A percentile compares a stretch with the other conserved stretches of the same genome.
phyloP scores from a whole-genome alignment of 805 yeast species.

The Saccharomycopsis sp. region DNA sequence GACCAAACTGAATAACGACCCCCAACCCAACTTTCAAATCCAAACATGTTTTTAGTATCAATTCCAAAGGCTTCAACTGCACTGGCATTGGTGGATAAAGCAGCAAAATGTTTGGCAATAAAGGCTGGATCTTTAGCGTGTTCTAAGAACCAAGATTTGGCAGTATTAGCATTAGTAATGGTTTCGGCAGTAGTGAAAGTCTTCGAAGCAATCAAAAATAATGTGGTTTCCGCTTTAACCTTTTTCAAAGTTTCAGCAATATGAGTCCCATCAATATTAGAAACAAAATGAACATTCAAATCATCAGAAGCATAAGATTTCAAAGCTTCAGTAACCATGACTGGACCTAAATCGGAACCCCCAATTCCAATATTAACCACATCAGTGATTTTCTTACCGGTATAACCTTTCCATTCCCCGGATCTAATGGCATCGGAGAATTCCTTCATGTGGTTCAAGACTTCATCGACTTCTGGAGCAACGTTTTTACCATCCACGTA shows the following conservation, averaged over 20 bases:
- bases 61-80: constrained; percentile 95
- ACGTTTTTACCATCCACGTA: constrained; percentile 83
- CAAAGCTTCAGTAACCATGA: constrained; percentile 97
- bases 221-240: constrained; percentile 81
- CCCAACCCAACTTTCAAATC: constrained; percentile 98
- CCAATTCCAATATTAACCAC: constrained; percentile 98
- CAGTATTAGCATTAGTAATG: constrained; percentile 89
- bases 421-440: constrained; percentile 84
- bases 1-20: constrained; percentile 99
- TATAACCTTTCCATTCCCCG: constrained; percentile 94
- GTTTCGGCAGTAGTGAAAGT: constrained; percentile 99
- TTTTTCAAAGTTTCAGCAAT: constrained; percentile 78
- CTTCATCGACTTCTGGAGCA: constrained; percentile 83
- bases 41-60: constrained; percentile 97
- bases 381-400: constrained; percentile 89
- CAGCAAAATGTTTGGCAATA: constrained; percentile 96
- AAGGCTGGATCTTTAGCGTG: constrained; percentile 54
- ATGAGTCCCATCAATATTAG: constrained; percentile 98
- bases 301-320: constrained; percentile 75
- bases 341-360: constrained; percentile 98
- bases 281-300: constrained; percentile 81
- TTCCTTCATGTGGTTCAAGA: constrained; percentile 92
- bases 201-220: constrained; percentile 89
- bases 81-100: constrained; percentile 83
- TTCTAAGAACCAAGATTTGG: constrained; percentile 87